A percentile compares a stretch with the other conserved stretches of the same genome.
phyloP scores from a whole-genome alignment of 148 eudicot genomes.

The Tetragonia tetragonoides region DNA sequence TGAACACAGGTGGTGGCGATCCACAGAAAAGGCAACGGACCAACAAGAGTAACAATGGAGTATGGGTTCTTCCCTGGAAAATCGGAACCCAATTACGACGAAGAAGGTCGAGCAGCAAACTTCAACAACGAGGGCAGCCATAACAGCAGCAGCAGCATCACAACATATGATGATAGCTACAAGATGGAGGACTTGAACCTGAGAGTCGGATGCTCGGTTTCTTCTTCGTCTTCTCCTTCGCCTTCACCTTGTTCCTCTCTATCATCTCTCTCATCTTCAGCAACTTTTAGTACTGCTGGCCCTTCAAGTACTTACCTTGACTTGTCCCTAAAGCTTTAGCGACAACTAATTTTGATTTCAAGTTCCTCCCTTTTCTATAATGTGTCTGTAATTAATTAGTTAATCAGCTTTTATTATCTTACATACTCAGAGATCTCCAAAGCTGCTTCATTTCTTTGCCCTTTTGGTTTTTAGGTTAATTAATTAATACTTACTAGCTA shows the following conservation, averaged over 20 bases:
- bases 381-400: too few species aligned
- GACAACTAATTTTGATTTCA: too few species aligned
- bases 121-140: background rate
- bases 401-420: too few species aligned
- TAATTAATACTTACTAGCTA: too few species aligned
- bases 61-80: slow-evolving; percentile 57
- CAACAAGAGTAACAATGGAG: slow-evolving; percentile 42
- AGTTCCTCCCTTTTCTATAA: too few species aligned
- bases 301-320: slow-evolving; percentile 40
- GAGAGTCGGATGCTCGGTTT: slow-evolving; percentile 30
- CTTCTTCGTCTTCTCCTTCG: slow-evolving; percentile 19
- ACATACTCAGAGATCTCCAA: too few species aligned
- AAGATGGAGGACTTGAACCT: slow-evolving; percentile 25
- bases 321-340: slow-evolving; percentile 62
- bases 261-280: too few species aligned
- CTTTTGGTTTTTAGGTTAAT: too few species aligned
- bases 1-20: slow-evolving; percentile 41
- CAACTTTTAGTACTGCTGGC: background rate
- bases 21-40: slow-evolving; percentile 34
- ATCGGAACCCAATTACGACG: slow-evolving; percentile 1
- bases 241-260: too few species aligned
- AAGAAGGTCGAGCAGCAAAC: background rate
- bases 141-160: background rate
- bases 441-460: too few species aligned
- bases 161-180: background rate